These are phyloP conservation scores for Butyriboletus appendiculatus DNA, from an alignment of 1,284 basidiomycete species.

Conservation along the genomic window DNA sequence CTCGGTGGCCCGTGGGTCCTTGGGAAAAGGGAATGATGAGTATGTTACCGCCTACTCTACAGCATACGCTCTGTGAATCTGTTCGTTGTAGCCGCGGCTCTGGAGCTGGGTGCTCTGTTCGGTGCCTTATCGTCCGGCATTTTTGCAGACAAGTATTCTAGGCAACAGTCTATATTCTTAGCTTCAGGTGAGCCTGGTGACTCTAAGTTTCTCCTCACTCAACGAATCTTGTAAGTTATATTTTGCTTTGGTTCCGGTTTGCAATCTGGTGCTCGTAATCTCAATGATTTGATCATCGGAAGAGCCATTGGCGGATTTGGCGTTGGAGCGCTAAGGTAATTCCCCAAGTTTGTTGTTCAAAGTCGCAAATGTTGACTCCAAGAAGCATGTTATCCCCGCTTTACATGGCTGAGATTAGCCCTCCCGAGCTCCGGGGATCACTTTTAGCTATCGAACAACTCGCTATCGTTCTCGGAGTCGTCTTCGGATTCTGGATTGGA, in stretches of 20 bases:
- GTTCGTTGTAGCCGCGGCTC: slow-evolving; percentile 58
- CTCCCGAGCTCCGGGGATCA: slow-evolving; percentile 80
- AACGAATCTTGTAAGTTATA: slow-evolving; percentile 44
- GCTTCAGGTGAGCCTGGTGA: slow-evolving; percentile 56
- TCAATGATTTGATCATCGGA: slow-evolving; percentile 63
- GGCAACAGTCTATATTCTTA: slow-evolving; percentile 63
- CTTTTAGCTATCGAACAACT: slow-evolving; percentile 80
- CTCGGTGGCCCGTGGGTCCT: slow-evolving; percentile 65
- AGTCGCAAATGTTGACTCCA: slow-evolving; percentile 1
- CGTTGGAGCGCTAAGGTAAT: slow-evolving; percentile 72
- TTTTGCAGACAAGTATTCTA: slow-evolving; percentile 66
- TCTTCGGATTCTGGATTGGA: slow-evolving; percentile 80
- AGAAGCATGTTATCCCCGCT: slow-evolving; percentile 73
- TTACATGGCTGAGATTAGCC: slow-evolving; percentile 83
- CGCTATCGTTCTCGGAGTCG: slow-evolving; percentile 75
- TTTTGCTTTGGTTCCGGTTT: slow-evolving; percentile 73
- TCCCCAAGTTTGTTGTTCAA: not conserved
- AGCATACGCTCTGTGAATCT: not conserved
- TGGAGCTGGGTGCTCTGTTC: slow-evolving; percentile 74
- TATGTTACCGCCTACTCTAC: slow-evolving; percentile 36
- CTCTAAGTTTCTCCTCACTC: not conserved
- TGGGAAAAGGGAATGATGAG: slow-evolving; percentile 77
- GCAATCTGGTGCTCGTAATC: slow-evolving; percentile 60
- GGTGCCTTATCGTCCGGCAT: slow-evolving; percentile 69
- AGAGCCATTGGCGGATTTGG: slow-evolving; percentile 77